phyloP scores from a whole-genome alignment of 129 eudicot species.

The Glebionis coronaria region DNA sequence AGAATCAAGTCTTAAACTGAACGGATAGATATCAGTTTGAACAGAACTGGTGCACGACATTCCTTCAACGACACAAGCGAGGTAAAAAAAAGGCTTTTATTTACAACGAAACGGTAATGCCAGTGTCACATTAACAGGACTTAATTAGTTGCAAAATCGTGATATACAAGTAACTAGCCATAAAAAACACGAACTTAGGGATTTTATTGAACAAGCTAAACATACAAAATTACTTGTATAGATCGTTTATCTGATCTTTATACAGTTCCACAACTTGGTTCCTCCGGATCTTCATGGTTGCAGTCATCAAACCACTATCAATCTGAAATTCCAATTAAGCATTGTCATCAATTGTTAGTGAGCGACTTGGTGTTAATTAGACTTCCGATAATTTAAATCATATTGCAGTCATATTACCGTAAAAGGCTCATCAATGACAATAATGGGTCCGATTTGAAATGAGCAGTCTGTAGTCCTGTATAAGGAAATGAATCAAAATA shows the following conservation, averaged over 20 bases:
- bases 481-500: not conserved
- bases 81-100: not conserved
- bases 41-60: not conserved
- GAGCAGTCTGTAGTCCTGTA: slow-evolving; percentile 89
- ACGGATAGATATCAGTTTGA: not conserved
- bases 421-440: slow-evolving; percentile 88
- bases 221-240: slow-evolving; percentile 42
- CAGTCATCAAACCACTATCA: slow-evolving; percentile 57
- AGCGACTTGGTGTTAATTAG: too few relatives aligned
- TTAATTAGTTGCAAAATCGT: not conserved
- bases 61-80: not conserved
- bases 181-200: not conserved
- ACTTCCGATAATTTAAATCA: not conserved
- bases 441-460: slow-evolving; percentile 84
- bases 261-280: slow-evolving; percentile 66
- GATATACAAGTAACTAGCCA: not conserved
- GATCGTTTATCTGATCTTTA: slow-evolving; percentile 59
- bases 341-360: not conserved
- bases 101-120: slow-evolving; percentile 1
- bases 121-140: not conserved
- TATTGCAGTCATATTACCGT: slow-evolving; percentile 44
- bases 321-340: slow-evolving; percentile 51
- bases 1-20: not conserved
- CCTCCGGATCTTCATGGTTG: slow-evolving; percentile 42
- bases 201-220: not conserved